Evolutionary conservation across 345 rosid species (phyloP), one percentile per base, ranked within the genome.

Genomic region (Eucalyptus guilfoylei): DNA sequence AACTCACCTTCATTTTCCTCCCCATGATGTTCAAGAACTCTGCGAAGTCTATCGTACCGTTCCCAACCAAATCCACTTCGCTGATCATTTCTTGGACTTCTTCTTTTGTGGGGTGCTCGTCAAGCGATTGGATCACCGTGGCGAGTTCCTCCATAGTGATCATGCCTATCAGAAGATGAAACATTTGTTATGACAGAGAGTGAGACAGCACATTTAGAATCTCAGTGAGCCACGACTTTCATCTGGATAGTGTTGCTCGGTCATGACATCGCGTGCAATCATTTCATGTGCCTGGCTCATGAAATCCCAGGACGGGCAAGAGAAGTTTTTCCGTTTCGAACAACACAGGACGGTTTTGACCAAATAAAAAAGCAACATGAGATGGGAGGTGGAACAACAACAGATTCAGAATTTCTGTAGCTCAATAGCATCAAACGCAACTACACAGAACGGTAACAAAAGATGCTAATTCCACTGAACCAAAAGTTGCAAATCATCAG

Each of bases 21-120:
- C 93, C 93, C 95, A 94, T 92, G 72, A 93, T 86, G 54, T 89
- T 90, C 91, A 93, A 88, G 93, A 94, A 95, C 44, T 92, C 95
- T 15, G 88, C 88, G 49, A 93, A 93, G 90, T 91, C 91, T 19
- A 93, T 85, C 21, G 87, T 88, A 34, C 92, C 93, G 48, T 91
- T 89, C 42, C 92, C 94, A 67, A 92, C 92, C 26, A 72, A n/a
- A 88, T 92, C 93, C 69, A 91, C 91, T 86, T 93, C 95, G 15
- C 81, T 58, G 21, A 93, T 90, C 97, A 94, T 94, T 26, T 90
- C 91, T 88, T 81, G 58, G 89, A 94, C 90, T 91, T 94, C 95
- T 90, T 92, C 94, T 85, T 89, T 89, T 11, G 93, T 90, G 16
- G 96, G 94, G 37, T 91, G 90, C 85, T 91, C 92, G 11, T 94